Conservation (phyloP, 208 protist species). For the Leishmania mexicana region DNA sequence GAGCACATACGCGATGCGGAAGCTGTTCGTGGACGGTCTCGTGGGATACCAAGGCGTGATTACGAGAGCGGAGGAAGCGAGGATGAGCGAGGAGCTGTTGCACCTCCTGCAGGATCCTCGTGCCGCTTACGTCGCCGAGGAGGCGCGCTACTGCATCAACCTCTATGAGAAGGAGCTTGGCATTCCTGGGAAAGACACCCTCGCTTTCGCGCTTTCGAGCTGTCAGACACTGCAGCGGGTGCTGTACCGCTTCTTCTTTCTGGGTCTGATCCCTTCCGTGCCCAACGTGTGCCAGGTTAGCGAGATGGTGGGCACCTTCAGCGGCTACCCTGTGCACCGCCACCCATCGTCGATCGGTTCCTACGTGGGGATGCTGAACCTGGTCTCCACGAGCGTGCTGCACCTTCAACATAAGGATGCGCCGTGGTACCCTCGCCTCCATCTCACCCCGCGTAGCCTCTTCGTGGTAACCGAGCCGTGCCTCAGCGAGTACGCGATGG, state of each 20-base stretch:
- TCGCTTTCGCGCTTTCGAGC: constrained; percentile 74
- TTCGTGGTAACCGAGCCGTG: constrained; percentile 85
- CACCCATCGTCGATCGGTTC: constrained; percentile 79
- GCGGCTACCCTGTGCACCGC: constrained; percentile 86
- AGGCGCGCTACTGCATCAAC: constrained; percentile 91
- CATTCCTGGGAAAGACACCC: constrained; percentile 80
- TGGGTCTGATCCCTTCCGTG: constrained; percentile 77
- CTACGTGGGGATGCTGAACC: constrained; percentile 88
- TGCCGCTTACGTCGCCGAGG: constrained; percentile 86
- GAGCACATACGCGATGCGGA: constrained; percentile 82
- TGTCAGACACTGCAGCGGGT: constrained; percentile 75
- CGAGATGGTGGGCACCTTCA: constrained; percentile 91
- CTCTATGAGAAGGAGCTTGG: constrained; percentile 84
- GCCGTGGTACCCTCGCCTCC: constrained; percentile 87
- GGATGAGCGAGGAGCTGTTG: constrained; percentile 79
- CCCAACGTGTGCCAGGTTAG: constrained; percentile 91
- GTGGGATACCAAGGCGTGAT: constrained; percentile 86
- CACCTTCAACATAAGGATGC: constrained; percentile 81
- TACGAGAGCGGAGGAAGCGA: constrained; percentile 71
- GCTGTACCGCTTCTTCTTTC: constrained; percentile 76
- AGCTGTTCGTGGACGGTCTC: constrained; percentile 77
- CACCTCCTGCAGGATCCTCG: constrained; percentile 66
- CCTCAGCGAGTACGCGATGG: constrained; percentile 83
- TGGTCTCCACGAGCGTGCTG: constrained; percentile 83
- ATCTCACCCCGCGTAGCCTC: constrained; percentile 79